Evolutionary conservation across 2,329 filamentous ascomycete genomes (phyloP), one percentile per base, ranked within the genome.

Genomic region (Colletotrichum sp.): DNA sequence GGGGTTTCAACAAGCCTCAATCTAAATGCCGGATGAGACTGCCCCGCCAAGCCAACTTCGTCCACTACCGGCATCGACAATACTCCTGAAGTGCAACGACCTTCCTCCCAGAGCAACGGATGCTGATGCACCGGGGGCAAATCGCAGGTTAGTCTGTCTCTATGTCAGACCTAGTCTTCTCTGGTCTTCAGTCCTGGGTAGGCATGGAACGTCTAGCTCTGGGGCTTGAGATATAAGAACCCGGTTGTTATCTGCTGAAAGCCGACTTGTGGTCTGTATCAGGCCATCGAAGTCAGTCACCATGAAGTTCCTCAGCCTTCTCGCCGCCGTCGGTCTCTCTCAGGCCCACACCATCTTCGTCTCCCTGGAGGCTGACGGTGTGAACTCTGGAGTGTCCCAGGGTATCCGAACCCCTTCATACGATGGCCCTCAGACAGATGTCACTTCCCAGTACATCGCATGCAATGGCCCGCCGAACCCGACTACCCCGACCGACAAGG

Each of bases 381-480:
- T 88, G 16, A 86, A 84, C 18, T 86, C 88, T 71, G 77, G 81
- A 55, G 83, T 89, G 10, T 87, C 86, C 55, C 86, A 90, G 76
- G 90, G 85, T 26, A 87, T 92, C 63, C 86, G 89, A 55, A 88
- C 87, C 8, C 90, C 90, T 8, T 84, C 83, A 44, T 89, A 89
- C 79, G 86, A 90, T 80, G 86, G 88, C 77, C 81, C 81, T 6
- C 80, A 81, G 78, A 86, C 83, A 6, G 86, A 90, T 78, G 88
- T 90, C 6, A 86, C 81, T 18, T 87, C 85, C 52, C 86, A 87
- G 76, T 86, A 88, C 76, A 83, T 91, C 70, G 88, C 88, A 18
- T 91, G 89, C 84, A 91, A 90, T 78, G 88, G 88, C 60, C 85
- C 87, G 15, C 85, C 86, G 1, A 90, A 90, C 79, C 87, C 88